Evolutionary conservation across 352 stramenopile species (phyloP).

Genomic region (Pythium aristosporum): DNA sequence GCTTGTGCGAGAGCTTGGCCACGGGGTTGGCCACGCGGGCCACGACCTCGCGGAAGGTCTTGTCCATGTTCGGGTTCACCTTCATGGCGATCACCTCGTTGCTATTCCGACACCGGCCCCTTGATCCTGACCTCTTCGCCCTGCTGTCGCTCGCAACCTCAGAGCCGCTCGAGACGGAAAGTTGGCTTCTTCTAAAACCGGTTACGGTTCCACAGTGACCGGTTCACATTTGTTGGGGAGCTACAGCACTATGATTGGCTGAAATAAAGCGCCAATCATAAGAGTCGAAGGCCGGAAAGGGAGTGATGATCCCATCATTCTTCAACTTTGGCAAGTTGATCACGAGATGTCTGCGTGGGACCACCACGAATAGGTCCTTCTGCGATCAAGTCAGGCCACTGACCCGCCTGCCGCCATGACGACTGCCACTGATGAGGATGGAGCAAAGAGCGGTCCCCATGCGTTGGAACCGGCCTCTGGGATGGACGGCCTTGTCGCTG

Average conservation of each 20-base stretch:
- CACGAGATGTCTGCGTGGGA: too few relatives aligned
- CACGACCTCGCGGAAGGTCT: conserved; percentile 82
- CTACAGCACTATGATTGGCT: background rate
- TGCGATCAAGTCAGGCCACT: too few relatives aligned
- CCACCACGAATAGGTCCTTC: too few relatives aligned
- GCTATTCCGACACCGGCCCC: background rate
- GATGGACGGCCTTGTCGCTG: background rate
- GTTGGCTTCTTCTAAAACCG: conserved; percentile 17
- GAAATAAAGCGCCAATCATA: background rate
- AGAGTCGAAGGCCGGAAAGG: too few relatives aligned
- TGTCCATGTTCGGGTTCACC: conserved; percentile 86
- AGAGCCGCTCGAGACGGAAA: conserved; percentile 8
- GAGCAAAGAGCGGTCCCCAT: background rate
- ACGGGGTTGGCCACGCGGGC: conserved; percentile 53
- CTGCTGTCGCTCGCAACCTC: conserved; percentile 6
- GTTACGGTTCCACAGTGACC: conserved; percentile 23
- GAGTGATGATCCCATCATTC: background rate
- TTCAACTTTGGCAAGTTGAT: too few relatives aligned
- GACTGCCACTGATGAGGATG: too few relatives aligned
- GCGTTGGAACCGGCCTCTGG: background rate
- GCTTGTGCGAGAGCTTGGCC: conserved; percentile 84
- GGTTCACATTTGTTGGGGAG: background rate
- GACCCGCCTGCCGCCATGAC: too few relatives aligned
- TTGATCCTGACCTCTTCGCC: conserved; percentile 5
- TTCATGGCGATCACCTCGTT: conserved; percentile 41